A percentile compares a stretch with the other conserved stretches of the same genome.
These are phyloP conservation scores for Botryotinia globosa DNA, from an alignment of 2,329 filamentous ascomycete species.

Conservation along the genomic window DNA sequence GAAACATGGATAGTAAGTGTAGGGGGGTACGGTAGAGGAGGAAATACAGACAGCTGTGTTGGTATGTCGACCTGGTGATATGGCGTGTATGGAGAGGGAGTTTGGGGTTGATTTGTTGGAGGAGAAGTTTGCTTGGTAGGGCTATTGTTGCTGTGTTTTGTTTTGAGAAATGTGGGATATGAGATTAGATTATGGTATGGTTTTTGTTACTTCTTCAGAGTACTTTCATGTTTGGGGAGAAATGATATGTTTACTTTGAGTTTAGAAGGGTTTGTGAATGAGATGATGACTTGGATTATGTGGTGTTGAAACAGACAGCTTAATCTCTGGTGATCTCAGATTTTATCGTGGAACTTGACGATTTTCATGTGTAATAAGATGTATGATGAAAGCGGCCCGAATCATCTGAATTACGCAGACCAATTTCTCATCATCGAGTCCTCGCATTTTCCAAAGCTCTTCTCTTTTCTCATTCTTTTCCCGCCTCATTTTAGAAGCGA, in stretches of 20 bases:
- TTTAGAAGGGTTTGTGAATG: not conserved
- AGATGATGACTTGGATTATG: not conserved
- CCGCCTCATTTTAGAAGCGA: too few relatives aligned
- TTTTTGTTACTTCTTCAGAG: not conserved
- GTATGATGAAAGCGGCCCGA: not conserved
- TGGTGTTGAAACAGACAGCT: not conserved
- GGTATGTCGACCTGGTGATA: not conserved
- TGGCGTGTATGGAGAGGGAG: not conserved
- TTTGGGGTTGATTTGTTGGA: not conserved
- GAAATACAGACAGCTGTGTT: too few relatives aligned
- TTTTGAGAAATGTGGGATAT: not conserved
- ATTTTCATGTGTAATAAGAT: not conserved
- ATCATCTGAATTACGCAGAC: not conserved
- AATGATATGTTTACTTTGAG: not conserved
- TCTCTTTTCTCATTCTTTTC: not conserved
- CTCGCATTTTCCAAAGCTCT: not conserved
- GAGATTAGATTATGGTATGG: not conserved
- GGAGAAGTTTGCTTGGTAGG: conserved; percentile 1
- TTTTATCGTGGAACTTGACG: not conserved
- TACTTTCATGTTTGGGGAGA: not conserved
- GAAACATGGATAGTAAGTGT: too few relatives aligned
- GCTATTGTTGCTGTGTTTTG: not conserved
- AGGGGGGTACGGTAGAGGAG: too few relatives aligned
- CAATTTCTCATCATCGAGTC: not conserved
- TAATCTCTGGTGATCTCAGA: fast-evolving